Evolutionary conservation across 257 asterid genomes (phyloP), one percentile per base, ranked within the genome.

Genomic region (Primulina huaijiensis): DNA sequence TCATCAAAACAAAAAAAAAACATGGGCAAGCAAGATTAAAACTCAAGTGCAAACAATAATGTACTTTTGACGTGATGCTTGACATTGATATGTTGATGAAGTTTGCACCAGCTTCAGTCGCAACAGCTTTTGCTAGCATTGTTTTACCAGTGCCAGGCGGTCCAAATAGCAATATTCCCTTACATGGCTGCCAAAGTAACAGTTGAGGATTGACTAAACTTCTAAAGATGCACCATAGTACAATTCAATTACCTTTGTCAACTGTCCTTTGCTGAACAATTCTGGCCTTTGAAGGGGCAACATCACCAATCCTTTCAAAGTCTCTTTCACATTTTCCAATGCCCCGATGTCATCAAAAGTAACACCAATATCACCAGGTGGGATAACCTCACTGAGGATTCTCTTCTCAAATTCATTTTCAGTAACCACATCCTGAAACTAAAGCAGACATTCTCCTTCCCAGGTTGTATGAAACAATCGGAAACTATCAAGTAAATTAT

Each of bases 81-180:
- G 87, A 80, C 87, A 80, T 78, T 0, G 89, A 84, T 75, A 84
- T 78, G 70, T 84, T 84, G 69, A 84, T 79, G 65, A 84, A 84
- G 78, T 84, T 84, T 30, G 82, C 83, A 16, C 80, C 82, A 30
- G 86, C 86, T 75, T 81, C 86, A 6, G 84, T 81, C 0, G 88
- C 88, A 71, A 84, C 86, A 70, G 88, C 86, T 73, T 84, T 84
- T 43, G 86, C 88, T 43, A 84, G 84, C 86, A 84, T 84, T 8
- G 86, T 81, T 73, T 81, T 84, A 53, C 88, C 88, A 1, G 88
- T 81, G 11, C 86, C 88, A 37, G 86, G 88, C n/a, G 88, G 86
- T 7, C 88, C 86, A 46, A 83, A 83, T 29, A 83, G 86, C 84
- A 83, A 75, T 69, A 83, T 83, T 56, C 88, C 88, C 76, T 83